These are phyloP conservation scores for Botrytis elliptica DNA, from an alignment of 2,329 filamentous ascomycete species.

Conservation along the genomic window DNA sequence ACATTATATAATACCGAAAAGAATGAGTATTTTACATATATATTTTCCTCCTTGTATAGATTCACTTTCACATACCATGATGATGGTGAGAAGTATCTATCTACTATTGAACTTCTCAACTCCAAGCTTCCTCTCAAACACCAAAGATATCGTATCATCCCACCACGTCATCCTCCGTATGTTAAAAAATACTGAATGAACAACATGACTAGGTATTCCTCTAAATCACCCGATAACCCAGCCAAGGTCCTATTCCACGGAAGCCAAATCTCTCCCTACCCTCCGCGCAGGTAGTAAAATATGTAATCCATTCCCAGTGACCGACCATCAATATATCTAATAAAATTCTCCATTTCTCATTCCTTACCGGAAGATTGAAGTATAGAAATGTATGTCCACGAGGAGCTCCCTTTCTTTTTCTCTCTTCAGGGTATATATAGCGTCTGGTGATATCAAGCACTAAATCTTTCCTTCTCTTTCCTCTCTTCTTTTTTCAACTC, in stretches of 20 bases:
- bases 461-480: no score
- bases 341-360: no score
- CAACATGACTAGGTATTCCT: not conserved
- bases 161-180: not conserved
- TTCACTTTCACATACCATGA: not conserved
- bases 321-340: no score
- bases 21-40: not conserved
- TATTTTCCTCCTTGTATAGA: no score
- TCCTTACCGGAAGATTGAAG: no score
- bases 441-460: no score
- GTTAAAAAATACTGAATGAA: not conserved
- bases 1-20: conserved; percentile 3
- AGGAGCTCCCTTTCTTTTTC: no score
- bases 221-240: not conserved
- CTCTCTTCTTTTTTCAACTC: no score
- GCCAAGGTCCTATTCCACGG: fast-evolving
- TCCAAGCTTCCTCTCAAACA: not conserved
- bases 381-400: no score
- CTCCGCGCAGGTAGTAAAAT: no score
- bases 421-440: no score
- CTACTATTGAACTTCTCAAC: not conserved
- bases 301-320: no score
- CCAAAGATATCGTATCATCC: not conserved
- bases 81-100: not conserved
- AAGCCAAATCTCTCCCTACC: not conserved